Evolutionary conservation across 176 grass and related monocot genomes (phyloP).

Genomic region (Phragmites australis): DNA sequence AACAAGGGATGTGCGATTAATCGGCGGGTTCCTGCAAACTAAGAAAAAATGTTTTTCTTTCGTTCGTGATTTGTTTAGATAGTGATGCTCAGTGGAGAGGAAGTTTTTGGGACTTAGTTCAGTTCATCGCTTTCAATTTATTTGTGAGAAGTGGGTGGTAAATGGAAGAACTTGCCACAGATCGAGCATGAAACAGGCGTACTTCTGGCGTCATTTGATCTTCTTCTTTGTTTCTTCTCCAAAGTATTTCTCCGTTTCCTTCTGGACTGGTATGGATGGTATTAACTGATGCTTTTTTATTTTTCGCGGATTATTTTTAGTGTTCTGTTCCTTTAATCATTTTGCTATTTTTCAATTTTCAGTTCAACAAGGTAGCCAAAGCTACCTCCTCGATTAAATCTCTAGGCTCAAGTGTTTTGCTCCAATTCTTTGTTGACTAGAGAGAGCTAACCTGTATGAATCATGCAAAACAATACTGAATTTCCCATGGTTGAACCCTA

Average conservation of each 20-base stretch:
- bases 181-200: conserved; percentile 7
- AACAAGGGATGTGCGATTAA: neutral
- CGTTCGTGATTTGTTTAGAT: conserved; percentile 32
- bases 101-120: conserved; percentile 21
- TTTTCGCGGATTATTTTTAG: neutral
- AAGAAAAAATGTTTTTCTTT: conserved; percentile 21
- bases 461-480: no score
- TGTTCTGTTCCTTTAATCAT: neutral
- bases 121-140: conserved; percentile 32
- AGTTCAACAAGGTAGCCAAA: neutral
- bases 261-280: no score
- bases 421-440: neutral
- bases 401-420: neutral
- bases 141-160: conserved; percentile 33
- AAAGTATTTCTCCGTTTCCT: neutral
- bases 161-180: neutral
- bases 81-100: neutral
- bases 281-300: neutral
- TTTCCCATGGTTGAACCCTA: neutral
- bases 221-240: neutral
- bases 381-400: neutral
- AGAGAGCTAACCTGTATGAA: neutral
- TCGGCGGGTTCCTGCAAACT: conserved; percentile 24
- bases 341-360: neutral
- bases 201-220: neutral